Percentiles rank a stretch among this genome's conserved stretches.
Evolutionary conservation across 2,329 filamentous ascomycete species (phyloP).

Genomic region (Hymenoscyphus salicellus): DNA sequence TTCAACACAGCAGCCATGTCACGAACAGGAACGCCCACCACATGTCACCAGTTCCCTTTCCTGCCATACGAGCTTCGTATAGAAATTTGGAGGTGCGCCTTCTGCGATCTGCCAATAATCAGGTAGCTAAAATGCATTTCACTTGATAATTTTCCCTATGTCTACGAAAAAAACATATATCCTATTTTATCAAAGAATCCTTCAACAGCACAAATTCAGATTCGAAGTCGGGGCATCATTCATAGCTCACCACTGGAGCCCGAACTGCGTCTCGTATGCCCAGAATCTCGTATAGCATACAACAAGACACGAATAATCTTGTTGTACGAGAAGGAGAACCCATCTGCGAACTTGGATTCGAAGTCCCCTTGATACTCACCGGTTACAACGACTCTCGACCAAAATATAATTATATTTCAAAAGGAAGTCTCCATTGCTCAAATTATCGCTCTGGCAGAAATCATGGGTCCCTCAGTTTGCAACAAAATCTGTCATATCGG

Average conservation of each 20-base stretch:
- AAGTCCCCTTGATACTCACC: no score
- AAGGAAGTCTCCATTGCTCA: no score
- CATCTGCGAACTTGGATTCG: no score
- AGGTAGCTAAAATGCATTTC: background rate
- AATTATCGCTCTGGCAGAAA: no score
- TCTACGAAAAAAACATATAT: background rate
- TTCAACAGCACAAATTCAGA: background rate
- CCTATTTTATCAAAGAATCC: background rate
- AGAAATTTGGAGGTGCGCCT: background rate
- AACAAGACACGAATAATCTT: background rate
- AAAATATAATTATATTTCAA: no score
- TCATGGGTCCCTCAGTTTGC: no score
- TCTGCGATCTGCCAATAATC: background rate
- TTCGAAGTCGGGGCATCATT: background rate
- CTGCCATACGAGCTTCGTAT: background rate
- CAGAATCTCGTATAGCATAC: background rate
- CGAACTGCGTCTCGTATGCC: background rate
- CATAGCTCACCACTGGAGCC: background rate
- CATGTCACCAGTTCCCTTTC: no score
- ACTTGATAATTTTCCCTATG: background rate
- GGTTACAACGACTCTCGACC: no score
- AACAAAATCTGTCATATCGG: no score
- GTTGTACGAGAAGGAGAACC: background rate
- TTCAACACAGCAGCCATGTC: background rate
- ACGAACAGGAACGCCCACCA: background rate